Conservation (phyloP, 1,284 basidiomycete species). For the Violaceomyces palustris region DNA sequence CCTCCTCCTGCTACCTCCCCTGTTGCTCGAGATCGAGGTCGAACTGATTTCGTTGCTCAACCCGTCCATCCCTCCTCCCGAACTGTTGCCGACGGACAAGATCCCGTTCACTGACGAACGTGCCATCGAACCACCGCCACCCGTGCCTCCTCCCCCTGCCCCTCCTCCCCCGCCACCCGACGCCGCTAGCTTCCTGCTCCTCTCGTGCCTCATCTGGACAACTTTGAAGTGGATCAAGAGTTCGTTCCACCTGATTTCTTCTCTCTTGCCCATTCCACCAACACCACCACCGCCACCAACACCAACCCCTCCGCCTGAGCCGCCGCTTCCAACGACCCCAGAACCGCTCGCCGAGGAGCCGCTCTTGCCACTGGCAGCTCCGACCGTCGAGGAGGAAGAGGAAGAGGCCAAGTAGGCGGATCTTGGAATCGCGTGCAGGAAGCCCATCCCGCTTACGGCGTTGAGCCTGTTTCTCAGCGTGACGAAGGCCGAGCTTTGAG, state of each 20-base stretch:
- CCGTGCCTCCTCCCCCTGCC: no score
- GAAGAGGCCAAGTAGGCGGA: conserved; percentile 15
- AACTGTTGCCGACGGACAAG: no score
- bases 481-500: conserved; percentile 93
- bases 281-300: conserved; percentile 6
- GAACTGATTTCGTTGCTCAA: no score
- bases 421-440: conserved; percentile 77
- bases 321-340: not conserved
- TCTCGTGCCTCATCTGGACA: conserved; percentile 47
- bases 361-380: not conserved
- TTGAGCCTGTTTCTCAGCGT: conserved; percentile 88
- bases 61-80: no score
- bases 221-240: conserved; percentile 45
- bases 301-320: conserved; percentile 2
- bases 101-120: no score
- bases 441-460: conserved; percentile 90
- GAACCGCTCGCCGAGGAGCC: not conserved
- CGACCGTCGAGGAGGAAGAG: conserved; percentile 1
- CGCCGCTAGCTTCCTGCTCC: conserved; percentile 18
- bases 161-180: conserved; percentile 2
- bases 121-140: no score
- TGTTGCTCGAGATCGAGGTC: no score
- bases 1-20: no score
- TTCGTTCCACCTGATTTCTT: conserved; percentile 47
- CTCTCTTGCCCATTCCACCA: conserved; percentile 4